Conservation (phyloP, 768 basidiomycete genomes). For the Boletus rex-veris region DNA sequence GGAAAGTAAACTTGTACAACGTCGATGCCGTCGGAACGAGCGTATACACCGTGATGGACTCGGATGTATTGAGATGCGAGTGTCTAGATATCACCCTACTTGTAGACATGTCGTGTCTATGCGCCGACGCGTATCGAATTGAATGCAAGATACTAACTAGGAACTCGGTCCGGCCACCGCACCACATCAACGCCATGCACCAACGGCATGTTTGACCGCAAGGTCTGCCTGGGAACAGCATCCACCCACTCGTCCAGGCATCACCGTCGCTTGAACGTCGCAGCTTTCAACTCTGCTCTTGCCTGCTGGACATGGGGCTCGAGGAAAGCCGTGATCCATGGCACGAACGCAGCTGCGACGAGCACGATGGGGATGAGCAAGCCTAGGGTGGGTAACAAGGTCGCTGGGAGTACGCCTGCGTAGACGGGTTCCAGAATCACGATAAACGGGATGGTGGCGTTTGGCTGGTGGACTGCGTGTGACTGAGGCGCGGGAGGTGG, state of each 20-base stretch:
- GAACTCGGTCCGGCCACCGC: slow-evolving; percentile 5
- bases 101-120: not conserved
- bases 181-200: slow-evolving; percentile 25
- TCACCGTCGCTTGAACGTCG: slow-evolving; percentile 21
- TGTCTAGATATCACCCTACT: not conserved
- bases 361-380: slow-evolving; percentile 29
- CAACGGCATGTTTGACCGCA: slow-evolving; percentile 22
- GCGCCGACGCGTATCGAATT: not conserved
- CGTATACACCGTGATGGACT: not conserved
- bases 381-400: slow-evolving; percentile 38
- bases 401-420: slow-evolving; percentile 55
- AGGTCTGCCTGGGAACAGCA: not conserved
- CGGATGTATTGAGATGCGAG: not conserved
- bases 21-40: not conserved
- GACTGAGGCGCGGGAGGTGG: too few species aligned
- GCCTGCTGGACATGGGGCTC: slow-evolving; percentile 24
- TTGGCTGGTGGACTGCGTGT: too few species aligned
- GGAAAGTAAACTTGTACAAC: not conserved
- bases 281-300: slow-evolving; percentile 16
- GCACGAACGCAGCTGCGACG: slow-evolving; percentile 21
- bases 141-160: not conserved
- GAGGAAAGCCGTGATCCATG: slow-evolving; percentile 17
- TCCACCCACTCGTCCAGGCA: too few species aligned
- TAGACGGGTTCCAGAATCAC: slow-evolving; percentile 58
- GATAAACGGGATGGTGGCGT: slow-evolving; percentile 40